phyloP scores from a whole-genome alignment of 768 basidiomycete species.

The Coprinopsis marcescibilis region DNA sequence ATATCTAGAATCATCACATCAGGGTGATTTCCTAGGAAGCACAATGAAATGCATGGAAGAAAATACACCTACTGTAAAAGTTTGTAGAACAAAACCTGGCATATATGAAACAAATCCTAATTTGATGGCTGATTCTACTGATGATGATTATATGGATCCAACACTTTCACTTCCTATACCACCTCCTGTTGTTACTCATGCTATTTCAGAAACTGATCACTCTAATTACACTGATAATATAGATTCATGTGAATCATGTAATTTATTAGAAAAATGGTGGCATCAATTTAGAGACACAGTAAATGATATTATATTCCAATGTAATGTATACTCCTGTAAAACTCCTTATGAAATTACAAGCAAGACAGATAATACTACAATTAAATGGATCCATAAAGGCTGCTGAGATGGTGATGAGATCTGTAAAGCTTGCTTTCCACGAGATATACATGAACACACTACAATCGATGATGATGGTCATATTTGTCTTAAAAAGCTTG shows the following conservation, averaged over 20 bases:
- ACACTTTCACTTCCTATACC: conserved; percentile 19
- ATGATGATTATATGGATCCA: conserved; percentile 14
- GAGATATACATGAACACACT: conserved; percentile 16
- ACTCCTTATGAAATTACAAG: conserved; percentile 1
- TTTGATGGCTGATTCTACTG: not conserved
- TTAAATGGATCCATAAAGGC: conserved; percentile 12
- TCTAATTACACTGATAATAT: too few relatives aligned
- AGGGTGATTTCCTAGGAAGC: conserved; percentile 26
- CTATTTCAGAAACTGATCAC: not conserved
- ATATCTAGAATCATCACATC: conserved; percentile 26
- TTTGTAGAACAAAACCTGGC: not conserved
- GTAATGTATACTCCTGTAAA: conserved; percentile 26
- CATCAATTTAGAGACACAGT: conserved; percentile 13
- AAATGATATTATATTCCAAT: conserved; percentile 22
- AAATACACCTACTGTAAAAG: not conserved
- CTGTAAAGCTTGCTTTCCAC: conserved; percentile 31
- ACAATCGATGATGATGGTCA: conserved; percentile 22
- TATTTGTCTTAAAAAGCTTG: conserved; percentile 21
- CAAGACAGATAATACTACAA: conserved; percentile 13
- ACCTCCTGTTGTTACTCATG: conserved; percentile 14
- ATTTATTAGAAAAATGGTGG: conserved; percentile 13
- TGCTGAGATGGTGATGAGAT: conserved; percentile 24
- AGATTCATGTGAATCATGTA: not conserved
- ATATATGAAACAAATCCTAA: not conserved
- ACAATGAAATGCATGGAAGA: conserved; percentile 14